Base-by-base conservation (phyloP, 305 asterid genomes). In the Plantago lanceolata region DNA sequence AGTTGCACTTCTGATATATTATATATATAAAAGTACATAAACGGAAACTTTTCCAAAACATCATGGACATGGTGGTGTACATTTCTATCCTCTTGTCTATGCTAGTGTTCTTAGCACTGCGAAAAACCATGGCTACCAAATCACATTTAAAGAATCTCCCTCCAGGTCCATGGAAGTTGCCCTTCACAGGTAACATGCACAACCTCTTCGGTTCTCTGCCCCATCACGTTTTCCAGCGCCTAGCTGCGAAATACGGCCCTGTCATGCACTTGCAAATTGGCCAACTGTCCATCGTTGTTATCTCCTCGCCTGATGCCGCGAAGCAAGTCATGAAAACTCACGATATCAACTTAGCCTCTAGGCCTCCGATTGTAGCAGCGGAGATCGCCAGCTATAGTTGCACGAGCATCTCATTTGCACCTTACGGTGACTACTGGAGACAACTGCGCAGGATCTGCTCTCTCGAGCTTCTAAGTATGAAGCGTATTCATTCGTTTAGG, bases 191-290 rank as follows among this genome's bases (percentile, higher is more conserved):
- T 3, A 58, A 59, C 47, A 8, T 67, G 16, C 71, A 67, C 65
- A 49, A 47, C 15, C 24, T 67, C 6, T 4, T 37, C 28, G 19
- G 58, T 19, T 48, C 63, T 12, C 47, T 18, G 16, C 71, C 59
- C 26, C 71, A 58, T 16, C 65, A 31, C 4, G 13, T 16, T 54
- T 16, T 58, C 2, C n/a, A 7, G 24, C 12, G 49, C 35, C 48
- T 67, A 55, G 57, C 71, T 14, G 15, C 3, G 2, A 67, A 29
- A 57, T 13, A 67, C 12, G 71, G 71, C 0, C 71, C 71, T 0
- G 19, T 67, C 44, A 57, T 67, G 65, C 65, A 67, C 52, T 28
- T 67, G 18, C 65, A 67, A 59, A 58, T 67, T 2, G 71, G 65
- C 11, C 52, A 67, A 49, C n/a, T 58, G 26, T 58, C 65, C 1